Evolutionary conservation across 768 basidiomycete genomes (phyloP), one percentile per base, ranked within the genome.

Genomic region (Zangia roseola): DNA sequence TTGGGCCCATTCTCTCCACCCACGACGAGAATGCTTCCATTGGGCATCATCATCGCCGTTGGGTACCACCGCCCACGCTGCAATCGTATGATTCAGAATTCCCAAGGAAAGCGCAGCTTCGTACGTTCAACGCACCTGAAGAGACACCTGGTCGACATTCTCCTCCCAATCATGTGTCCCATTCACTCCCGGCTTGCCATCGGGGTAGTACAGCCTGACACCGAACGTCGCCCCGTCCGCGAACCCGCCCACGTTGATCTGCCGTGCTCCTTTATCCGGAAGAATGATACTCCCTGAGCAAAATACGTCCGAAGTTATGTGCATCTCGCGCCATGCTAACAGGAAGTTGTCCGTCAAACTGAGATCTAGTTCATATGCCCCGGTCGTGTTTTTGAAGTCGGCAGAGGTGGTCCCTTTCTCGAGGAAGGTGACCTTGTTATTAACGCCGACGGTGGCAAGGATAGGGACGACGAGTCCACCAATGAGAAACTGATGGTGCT

Each of bases 151-250:
- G 0, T 76, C 52, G 35, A 70, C 71, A 54, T 90, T 80, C 63
- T 91, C 88, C 63, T 91, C 78, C 89, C 89, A 91, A 56, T 91
- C 85, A 44, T 81, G 83, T 4, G 86, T 89, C 6, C 81, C 80
- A 52, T 87, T 88, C 24, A 82, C 78, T 1, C 89, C 89, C 5
- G 77, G 67, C 2, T 61, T 69, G 20, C 89, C 88, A 56, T 84
- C 76, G 0, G 89, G 89, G 0, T 80, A 80, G 52, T 87, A 91
- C 14, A 91, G 64, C 26, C 89, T 77, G 25, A 91, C 71, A 35
- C 89, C 89, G 43, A 71, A 84, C 10, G 87, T 88, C 19, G 87
- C 88, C 2, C 78, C 70, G 43, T 78, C 67, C 14, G 86, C 86
- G 87, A 88, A 81, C 6, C 71, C 73, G 16, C 63, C 59, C 7